Base-by-base conservation (phyloP, 371 early-diverging fungal species). In the Funneliformis caledonium region DNA sequence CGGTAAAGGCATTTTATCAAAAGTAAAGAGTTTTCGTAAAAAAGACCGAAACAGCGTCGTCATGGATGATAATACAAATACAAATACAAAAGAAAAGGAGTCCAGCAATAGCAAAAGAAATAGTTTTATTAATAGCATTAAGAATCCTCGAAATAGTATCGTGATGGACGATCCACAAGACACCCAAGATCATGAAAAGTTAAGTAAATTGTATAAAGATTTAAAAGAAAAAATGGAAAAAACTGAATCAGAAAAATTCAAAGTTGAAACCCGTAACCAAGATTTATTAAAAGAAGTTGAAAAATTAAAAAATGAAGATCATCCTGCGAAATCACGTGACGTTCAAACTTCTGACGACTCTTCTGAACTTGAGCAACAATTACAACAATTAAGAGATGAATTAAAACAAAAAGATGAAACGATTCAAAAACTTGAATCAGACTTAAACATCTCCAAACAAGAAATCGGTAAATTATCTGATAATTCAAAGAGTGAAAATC, bases 331-430 rank as follows among this genome's bases (percentile, higher is more conserved):
- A 37, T 65, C 67, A 26, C 42, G 19, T 65, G 67, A 65, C 14
- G 33, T 37, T 3, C 16, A 8, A 14, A 33, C 14, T 3, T 37
- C 26, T 22, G 64, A 22, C 10, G 33, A 14, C 1, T 26, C 14
- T 1, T 4, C 7, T 16, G 67, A 31, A 16, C n/a, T 22, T 37
- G 11, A 70, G 1, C 14, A 42, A 26, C 45, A 70, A 22, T 7
- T 70, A 16, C 45, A 69, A 10, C 47, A 43, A n/a, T 69, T 69
- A 69, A 69, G 22, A 45, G 9, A 9, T 70, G 70, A 70, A 47
- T 70, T 70, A 70, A 19, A 70, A 9, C 70, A 70, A 70, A 70
- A 70, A 70, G 47, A 26, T 70, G 14, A 7, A 45, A 43, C n/a
- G 10, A 45, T 43, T 70, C 5, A 70, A 16, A 9, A 70, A 70